These are phyloP conservation scores for Pseudotsuga menziesii DNA, from an alignment of 75 land plant species.

Conservation along the genomic window DNA sequence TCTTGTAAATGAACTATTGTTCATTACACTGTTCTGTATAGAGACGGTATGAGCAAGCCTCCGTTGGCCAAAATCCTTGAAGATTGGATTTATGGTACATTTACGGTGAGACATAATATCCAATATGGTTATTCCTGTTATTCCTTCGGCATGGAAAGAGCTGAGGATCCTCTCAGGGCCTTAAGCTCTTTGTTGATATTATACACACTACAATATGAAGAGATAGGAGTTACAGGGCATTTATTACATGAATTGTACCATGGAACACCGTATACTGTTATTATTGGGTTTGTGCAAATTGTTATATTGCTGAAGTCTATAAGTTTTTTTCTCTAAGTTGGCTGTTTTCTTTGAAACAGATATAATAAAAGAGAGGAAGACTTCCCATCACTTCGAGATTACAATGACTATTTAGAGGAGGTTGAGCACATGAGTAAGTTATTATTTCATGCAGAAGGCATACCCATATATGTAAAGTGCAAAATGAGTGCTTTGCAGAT, in stretches of 20 bases:
- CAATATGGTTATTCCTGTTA: background rate
- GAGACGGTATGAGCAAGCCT: too few species aligned
- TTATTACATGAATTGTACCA: background rate
- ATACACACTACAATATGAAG: background rate
- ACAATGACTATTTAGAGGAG: conserved; percentile 96
- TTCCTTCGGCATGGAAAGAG: background rate
- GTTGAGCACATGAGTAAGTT: conserved; percentile 89
- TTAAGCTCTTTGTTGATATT: background rate
- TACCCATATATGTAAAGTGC: background rate
- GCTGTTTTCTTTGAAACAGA: conserved; percentile 23
- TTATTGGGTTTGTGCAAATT: background rate
- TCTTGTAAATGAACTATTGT: too few species aligned
- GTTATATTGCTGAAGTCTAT: background rate
- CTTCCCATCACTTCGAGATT: conserved; percentile 70
- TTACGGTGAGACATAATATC: background rate
- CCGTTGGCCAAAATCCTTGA: too few species aligned
- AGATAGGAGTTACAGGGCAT: background rate
- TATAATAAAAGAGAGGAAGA: conserved; percentile 92
- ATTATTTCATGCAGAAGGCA: background rate
- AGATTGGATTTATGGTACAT: background rate
- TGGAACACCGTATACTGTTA: background rate
- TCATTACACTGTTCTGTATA: too few species aligned
- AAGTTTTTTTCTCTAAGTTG: background rate
- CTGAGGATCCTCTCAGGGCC: background rate
- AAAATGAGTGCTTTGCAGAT: background rate